Evolutionary conservation across 2,329 filamentous ascomycete species (phyloP).

Genomic region (Fusarium succisae): DNA sequence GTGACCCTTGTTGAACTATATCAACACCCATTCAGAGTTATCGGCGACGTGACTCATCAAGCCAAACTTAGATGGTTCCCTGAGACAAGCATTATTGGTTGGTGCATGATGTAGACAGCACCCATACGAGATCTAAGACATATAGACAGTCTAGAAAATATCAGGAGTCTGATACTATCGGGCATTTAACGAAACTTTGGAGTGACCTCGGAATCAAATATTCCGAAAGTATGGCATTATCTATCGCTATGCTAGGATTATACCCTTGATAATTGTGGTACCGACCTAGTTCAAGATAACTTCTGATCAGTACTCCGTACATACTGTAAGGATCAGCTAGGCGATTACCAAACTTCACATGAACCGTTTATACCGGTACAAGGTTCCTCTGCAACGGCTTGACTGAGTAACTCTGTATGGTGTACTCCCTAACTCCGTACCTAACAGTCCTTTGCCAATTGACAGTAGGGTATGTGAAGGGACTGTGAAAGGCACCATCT

Average conservation of each 20-base stretch:
- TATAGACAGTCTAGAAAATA: background rate
- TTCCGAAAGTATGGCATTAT: background rate
- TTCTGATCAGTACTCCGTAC: background rate
- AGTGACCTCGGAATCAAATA: background rate
- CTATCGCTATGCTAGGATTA: background rate
- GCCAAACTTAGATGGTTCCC: background rate
- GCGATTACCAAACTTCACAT: background rate
- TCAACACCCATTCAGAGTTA: background rate
- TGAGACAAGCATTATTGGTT: constrained; percentile 7
- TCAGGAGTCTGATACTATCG: background rate
- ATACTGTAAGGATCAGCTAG: background rate
- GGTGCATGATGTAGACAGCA: background rate
- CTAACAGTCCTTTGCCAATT: background rate
- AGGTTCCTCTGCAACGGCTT: background rate
- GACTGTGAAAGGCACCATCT: background rate
- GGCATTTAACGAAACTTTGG: background rate
- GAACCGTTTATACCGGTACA: background rate
- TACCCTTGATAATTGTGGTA: background rate
- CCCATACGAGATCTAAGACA: background rate
- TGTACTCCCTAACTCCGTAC: background rate
- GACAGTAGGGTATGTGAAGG: background rate
- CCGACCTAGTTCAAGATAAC: background rate
- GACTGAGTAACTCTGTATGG: background rate
- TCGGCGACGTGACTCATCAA: constrained; percentile 11
- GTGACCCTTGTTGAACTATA: background rate